phyloP scores from a whole-genome alignment of 164 flowering plant species.

The Sextonia rubra region DNA sequence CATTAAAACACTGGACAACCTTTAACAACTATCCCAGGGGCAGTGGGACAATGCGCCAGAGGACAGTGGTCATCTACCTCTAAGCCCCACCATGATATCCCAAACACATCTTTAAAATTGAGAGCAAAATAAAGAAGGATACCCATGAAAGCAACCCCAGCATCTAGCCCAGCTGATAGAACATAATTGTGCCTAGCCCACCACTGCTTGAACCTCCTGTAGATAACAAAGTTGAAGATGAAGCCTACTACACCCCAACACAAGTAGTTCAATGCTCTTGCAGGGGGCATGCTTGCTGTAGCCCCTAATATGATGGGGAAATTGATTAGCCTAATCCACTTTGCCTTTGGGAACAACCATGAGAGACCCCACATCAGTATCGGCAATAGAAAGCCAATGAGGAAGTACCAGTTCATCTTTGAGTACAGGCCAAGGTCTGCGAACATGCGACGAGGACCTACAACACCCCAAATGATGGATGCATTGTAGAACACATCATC shows the following conservation, averaged over 20 bases:
- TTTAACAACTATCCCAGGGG: constrained; percentile 29
- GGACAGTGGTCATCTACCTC: constrained; percentile 45
- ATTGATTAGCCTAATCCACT: constrained; percentile 53
- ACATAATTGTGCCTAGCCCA: constrained; percentile 66
- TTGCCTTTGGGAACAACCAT: constrained; percentile 16
- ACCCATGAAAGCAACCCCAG: constrained; percentile 64
- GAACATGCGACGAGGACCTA: constrained; percentile 25
- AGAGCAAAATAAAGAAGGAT: constrained; percentile 38
- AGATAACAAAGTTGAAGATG: constrained; percentile 45
- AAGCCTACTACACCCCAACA: constrained; percentile 48
- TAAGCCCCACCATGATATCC: constrained; percentile 62
- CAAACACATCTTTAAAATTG: constrained; percentile 25
- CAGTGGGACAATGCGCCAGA: constrained; percentile 58
- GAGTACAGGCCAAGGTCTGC: constrained; percentile 17
- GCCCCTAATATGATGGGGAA: constrained; percentile 52
- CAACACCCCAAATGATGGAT: constrained; percentile 26
- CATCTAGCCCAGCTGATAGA: constrained; percentile 59
- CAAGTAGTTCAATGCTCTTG: constrained; percentile 38
- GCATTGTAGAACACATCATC: constrained; percentile 27
- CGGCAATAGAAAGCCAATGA: constrained; percentile 5
- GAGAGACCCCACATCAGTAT: constrained; percentile 2
- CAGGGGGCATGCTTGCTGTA: constrained; percentile 41
- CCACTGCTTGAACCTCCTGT: constrained; percentile 43
- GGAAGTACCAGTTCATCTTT: constrained; percentile 8
- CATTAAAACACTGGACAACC: constrained; percentile 11